These are phyloP conservation scores for Sisymbrium altissimum DNA, from an alignment of 345 rosid genomes.

Conservation along the genomic window DNA sequence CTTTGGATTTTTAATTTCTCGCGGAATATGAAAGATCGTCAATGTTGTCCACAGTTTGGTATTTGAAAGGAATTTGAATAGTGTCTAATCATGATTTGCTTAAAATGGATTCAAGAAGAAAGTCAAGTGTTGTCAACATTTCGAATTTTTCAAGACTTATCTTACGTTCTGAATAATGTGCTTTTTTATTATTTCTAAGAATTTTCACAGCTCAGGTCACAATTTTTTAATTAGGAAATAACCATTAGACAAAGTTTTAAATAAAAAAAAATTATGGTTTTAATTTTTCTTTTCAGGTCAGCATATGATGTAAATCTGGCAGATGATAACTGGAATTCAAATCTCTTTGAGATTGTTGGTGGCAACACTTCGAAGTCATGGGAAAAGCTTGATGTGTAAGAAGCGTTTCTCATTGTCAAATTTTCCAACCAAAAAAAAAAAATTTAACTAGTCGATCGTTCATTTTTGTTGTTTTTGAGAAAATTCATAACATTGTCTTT, in stretches of 20 bases:
- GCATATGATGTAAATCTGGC: conserved; percentile 65
- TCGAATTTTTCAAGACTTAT: background rate
- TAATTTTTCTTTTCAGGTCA: conserved; percentile 42
- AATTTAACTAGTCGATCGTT: background rate
- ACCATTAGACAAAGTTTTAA: background rate
- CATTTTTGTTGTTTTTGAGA: background rate
- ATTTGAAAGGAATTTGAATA: too few species aligned
- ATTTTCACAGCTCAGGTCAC: background rate
- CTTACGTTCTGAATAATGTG: too few species aligned
- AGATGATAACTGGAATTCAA: conserved; percentile 67
- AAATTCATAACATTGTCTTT: background rate
- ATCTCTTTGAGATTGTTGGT: conserved; percentile 46
- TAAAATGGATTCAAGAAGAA: background rate
- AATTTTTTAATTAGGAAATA: background rate
- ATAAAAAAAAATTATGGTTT: background rate
- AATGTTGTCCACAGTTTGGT: background rate
- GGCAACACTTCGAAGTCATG: conserved; percentile 74
- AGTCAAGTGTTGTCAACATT: background rate
- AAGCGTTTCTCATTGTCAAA: conserved; percentile 17
- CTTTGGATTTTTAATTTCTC: too few species aligned
- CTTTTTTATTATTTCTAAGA: too few species aligned
- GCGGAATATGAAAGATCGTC: background rate
- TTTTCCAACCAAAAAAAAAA: background rate
- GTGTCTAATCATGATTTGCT: background rate
- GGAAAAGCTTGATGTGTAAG: conserved; percentile 86